Base-by-base conservation (phyloP, 1,139 yeast species). In the Protomyces arabidopsidicola region DNA sequence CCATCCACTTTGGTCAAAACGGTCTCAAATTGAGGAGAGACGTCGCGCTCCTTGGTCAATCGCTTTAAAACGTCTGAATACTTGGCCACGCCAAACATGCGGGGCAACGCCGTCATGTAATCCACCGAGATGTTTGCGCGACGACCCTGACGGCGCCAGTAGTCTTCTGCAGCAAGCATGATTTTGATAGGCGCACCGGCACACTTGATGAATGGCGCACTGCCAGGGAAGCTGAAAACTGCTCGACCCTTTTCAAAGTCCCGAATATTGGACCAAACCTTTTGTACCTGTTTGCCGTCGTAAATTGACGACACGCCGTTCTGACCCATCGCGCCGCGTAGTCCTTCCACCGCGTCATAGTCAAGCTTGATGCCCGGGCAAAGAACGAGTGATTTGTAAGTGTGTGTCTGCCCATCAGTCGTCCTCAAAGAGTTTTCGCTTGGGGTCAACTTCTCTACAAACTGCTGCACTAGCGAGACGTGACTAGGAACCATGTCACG, bases 131-230 rank as follows among this genome's bases (percentile, higher is more conserved):
- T 55, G 16, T 56, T 53, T n/a, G 45, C 57, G 12, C 64, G 64
- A 27, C 55, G 48, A 3, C 64, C 64, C 8, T 57, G 45, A 34
- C 51, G 39, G 20, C 64, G 35, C 66, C 66, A 64, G 22, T 55
- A 55, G 42, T 64, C 66, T 27, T 64, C 66, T 16, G 66, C 66
- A 59, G 61, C 61, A 58, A 65, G 60, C 65, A 60, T 60, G 18
- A 56, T 52, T 55, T 64, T 64, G 39, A 55, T 59, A 12, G 66
- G 66, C 35, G 66, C 66, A 27, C 66, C 66, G 31, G 66, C 66
- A 55, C 66, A 64, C 27, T 64, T 64, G 55, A 64, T 34, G 31
- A 42, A 34, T 5, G 48, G 48, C 31, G 53, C 62, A 31, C 66
- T 64, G 12, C 53, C 53, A 12, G 66, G 66, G 22, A 53, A 61